Evolutionary conservation across 441 rosid genomes (phyloP).

Genomic region (Gossypium trilobum): DNA sequence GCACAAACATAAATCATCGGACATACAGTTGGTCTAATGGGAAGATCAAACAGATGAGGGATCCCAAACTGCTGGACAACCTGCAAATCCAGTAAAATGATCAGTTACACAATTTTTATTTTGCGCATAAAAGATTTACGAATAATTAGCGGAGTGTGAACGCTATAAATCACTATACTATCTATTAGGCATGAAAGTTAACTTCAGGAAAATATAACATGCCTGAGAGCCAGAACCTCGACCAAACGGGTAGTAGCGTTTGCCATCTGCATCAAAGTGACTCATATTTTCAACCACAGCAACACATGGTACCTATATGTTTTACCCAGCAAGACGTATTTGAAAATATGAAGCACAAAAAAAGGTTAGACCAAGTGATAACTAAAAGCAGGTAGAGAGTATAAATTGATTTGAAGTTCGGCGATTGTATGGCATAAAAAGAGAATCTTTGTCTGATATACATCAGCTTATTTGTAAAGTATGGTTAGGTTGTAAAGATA

Average conservation of each 20-base stretch:
- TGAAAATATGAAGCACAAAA: slow-evolving; percentile 8
- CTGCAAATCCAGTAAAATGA: slow-evolving; percentile 31
- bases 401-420: not conserved
- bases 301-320: slow-evolving; percentile 74
- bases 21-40: slow-evolving; percentile 79
- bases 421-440: slow-evolving; percentile 6
- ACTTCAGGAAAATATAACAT: slow-evolving; percentile 17
- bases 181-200: slow-evolving; percentile 9
- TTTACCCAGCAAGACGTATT: slow-evolving; percentile 4
- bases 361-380: slow-evolving; percentile 10
- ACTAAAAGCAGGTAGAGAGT: not conserved
- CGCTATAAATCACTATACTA: not conserved
- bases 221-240: slow-evolving; percentile 96
- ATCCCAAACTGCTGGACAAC: slow-evolving; percentile 93
- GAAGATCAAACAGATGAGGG: slow-evolving; percentile 93
- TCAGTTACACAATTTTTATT: slow-evolving; percentile 11
- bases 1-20: slow-evolving; percentile 11
- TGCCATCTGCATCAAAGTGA: slow-evolving; percentile 90
- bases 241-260: slow-evolving; percentile 90
- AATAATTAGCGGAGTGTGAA: not conserved
- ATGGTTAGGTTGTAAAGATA: not conserved
- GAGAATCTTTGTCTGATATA: not conserved
- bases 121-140: not conserved
- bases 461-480: not conserved
- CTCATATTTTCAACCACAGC: slow-evolving; percentile 98